A percentile compares a stretch with the other conserved stretches of the same genome.
Conservation (phyloP, 2,329 filamentous ascomycete genomes). For the Diaporthe citriasiana region DNA sequence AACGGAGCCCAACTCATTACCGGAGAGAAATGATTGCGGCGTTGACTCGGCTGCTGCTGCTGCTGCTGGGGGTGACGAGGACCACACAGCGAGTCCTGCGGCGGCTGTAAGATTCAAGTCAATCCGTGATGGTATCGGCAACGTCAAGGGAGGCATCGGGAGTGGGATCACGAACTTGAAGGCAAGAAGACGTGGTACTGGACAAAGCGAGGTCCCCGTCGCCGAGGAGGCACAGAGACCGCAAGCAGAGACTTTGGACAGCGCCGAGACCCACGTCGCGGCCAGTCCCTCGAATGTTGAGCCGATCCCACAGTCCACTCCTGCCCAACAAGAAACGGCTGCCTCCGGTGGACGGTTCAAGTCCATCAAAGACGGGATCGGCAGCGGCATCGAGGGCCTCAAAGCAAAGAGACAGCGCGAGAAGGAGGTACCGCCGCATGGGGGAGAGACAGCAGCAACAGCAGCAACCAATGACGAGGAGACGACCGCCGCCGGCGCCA, state of each 20-base stretch:
- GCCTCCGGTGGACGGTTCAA: slow-evolving; percentile 22
- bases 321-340: neutral
- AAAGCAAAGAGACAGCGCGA: slow-evolving; percentile 31
- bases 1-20: neutral
- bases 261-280: slow-evolving; percentile 26
- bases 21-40: neutral
- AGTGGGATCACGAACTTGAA: slow-evolving; percentile 19
- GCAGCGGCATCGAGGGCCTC: slow-evolving; percentile 11
- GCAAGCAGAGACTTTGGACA: slow-evolving; percentile 6
- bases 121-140: slow-evolving; percentile 14
- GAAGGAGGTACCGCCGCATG: neutral
- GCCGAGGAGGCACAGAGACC: slow-evolving; percentile 9
- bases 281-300: neutral
- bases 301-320: neutral
- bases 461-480: neutral
- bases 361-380: slow-evolving; percentile 25
- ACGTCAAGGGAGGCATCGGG: slow-evolving; percentile 11
- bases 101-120: slow-evolving; percentile 31
- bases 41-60: neutral
- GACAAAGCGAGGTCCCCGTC: neutral
- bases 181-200: slow-evolving; percentile 7
- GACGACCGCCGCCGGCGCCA: neutral
- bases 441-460: neutral
- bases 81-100: neutral
- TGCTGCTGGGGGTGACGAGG: neutral